A percentile compares a stretch with the other conserved stretches of the same genome.
Evolutionary conservation across 306 rosid species (phyloP).

Genomic region (Gastrolobium villosum): DNA sequence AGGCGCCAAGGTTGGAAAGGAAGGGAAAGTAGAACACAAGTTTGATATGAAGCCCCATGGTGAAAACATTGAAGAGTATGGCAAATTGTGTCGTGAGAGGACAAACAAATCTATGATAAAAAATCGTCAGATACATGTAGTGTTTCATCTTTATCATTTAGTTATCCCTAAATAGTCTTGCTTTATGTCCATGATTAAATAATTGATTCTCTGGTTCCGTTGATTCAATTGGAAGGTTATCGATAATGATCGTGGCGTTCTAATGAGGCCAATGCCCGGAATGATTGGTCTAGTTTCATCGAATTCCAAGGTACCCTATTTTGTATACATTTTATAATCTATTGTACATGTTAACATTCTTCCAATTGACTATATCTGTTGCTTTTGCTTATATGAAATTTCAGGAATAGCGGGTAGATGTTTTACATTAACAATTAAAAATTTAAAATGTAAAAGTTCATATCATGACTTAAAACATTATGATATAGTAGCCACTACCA

Average conservation of each 20-base stretch:
- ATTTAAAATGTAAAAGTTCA: background rate
- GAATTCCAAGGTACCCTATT: slow-evolving; percentile 77
- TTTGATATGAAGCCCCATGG: slow-evolving; percentile 99
- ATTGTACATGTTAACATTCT: slow-evolving; percentile 21
- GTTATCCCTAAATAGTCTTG: slow-evolving; percentile 24
- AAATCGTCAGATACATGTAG: slow-evolving; percentile 90
- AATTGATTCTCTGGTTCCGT: slow-evolving; percentile 45
- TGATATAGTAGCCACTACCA: background rate
- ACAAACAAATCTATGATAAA: slow-evolving; percentile 88
- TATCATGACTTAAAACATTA: slow-evolving; percentile 3
- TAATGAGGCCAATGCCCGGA: slow-evolving; percentile 99
- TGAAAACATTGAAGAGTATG: slow-evolving; percentile 88
- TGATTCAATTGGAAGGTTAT: slow-evolving; percentile 71
- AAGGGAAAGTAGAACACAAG: slow-evolving; percentile 97
- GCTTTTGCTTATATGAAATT: slow-evolving; percentile 30
- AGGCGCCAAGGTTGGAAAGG: slow-evolving; percentile 86
- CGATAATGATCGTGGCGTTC: slow-evolving; percentile 88
- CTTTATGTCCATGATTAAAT: slow-evolving; percentile 15
- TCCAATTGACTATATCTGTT: slow-evolving; percentile 4
- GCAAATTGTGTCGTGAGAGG: slow-evolving; percentile 94
- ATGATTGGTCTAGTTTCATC: slow-evolving; percentile 89
- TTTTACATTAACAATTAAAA: slow-evolving; percentile 12
- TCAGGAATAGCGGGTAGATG: background rate
- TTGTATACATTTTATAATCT: slow-evolving; percentile 9
- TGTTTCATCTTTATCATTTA: slow-evolving; percentile 35